These are phyloP conservation scores for Boletus rex-veris DNA, from an alignment of 768 basidiomycete genomes.

Conservation along the genomic window DNA sequence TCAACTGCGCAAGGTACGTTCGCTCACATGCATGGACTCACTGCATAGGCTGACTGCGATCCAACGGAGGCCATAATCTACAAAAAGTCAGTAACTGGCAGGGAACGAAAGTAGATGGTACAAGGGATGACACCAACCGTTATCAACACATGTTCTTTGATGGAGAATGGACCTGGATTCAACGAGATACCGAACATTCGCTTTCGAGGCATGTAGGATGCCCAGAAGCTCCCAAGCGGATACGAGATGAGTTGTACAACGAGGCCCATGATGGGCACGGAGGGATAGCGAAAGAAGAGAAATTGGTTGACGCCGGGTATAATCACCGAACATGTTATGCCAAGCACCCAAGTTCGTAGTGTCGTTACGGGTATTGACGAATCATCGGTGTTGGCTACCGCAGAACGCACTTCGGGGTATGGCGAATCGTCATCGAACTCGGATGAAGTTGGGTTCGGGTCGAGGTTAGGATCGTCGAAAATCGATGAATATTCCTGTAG, in stretches of 20 bases:
- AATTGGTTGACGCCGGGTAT: conserved; percentile 40
- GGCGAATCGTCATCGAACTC: neutral
- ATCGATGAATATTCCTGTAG: conserved; percentile 31
- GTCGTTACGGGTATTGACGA: neutral
- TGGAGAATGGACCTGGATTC: conserved; percentile 74
- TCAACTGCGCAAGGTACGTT: neutral
- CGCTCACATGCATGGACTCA: neutral
- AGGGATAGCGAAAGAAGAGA: conserved; percentile 74
- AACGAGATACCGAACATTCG: conserved; percentile 57
- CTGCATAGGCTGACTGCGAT: neutral
- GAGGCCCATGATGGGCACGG: conserved; percentile 57
- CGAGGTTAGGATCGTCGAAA: neutral
- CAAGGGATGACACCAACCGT: conserved; percentile 12
- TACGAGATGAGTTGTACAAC: conserved; percentile 71
- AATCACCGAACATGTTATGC: neutral
- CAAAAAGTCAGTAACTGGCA: neutral
- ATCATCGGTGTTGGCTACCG: conserved; percentile 5
- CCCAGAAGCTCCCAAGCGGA: conserved; percentile 61
- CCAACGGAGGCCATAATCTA: neutral
- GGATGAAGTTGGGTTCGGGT: neutral
- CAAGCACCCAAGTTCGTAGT: conserved; percentile 2
- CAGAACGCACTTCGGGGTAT: conserved; percentile 1
- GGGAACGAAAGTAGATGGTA: neutral
- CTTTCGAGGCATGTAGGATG: conserved; percentile 49
- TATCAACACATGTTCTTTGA: conserved; percentile 73